Evolutionary conservation across 768 basidiomycete species (phyloP), one percentile per base, ranked within the genome.

Genomic region (Mycena vulgaris): DNA sequence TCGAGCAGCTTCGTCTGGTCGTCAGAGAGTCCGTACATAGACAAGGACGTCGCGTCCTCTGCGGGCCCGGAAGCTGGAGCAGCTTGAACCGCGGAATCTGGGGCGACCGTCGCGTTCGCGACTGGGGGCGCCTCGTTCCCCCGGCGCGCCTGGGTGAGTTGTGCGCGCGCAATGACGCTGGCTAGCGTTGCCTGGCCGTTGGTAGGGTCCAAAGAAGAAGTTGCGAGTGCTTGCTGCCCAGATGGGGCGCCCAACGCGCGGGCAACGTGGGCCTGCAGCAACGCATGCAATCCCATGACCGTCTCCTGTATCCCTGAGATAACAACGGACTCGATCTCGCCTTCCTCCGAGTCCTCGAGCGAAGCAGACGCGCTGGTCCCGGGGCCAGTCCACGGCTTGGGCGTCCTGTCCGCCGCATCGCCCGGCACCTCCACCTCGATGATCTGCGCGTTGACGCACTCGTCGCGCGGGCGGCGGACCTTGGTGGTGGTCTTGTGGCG

Each of bases 1-100:
- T 93, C 92, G 19, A 94, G 82, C 70, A 92, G 78, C 67, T 85
- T 87, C 5, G 91, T 86, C 78, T 94, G 93, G 71, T 93, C 92
- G 56, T 90, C 90, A 1, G 92, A 93, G 47, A 94, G 82, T 35
- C 92, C 92, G 61, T 92, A 91, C 76, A 90, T 84, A 4, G 92
- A 91, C 57, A 93, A 74, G 1, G 89, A 83, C 27, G 51, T 30
- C 27, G 66, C 30, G 49, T 14, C 37, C 42, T 35, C 39, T 0
- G 51, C 17, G 19, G 66, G 49, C 6, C 40, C 30, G 21, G 58
- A 14, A 17, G 30, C 40, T 11, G 37, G n/a, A 13, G 57, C 39
- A 8, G 33, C 49, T n/a, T n/a, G n/a, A n/a, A n/a, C n/a, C n/a
- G n/a, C n/a, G 10, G 63, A 21, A 33, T 47, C 7, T 35, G 39